Evolutionary conservation across 2,329 filamentous ascomycete genomes (phyloP), one percentile per base, ranked within the genome.

Genomic region (Diaporthe batatas): DNA sequence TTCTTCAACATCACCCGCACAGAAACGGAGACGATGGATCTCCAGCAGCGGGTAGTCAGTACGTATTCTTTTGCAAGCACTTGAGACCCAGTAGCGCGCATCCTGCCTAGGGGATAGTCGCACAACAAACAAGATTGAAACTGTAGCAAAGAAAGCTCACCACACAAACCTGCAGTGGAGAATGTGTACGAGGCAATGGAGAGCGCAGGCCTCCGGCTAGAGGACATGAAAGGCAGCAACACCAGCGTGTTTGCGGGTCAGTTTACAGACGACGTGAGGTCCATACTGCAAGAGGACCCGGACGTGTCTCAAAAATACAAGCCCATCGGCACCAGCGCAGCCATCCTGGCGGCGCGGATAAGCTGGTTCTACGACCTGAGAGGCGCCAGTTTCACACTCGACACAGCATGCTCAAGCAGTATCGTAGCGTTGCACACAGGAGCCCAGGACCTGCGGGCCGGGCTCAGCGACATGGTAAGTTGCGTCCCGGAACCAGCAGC

Each of bases 371-470:
- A 70, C 64, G 81, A 87, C 72, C 79, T 86, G 36, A 76, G 76
- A 6, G 85, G 85, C 0, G 81, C 84, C 0, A 83, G 83, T 73
- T 77, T 86, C 75, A 84, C 84, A 0, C 76, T 87, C 1, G 84
- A 87, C 70, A 87, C 86, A 0, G 86, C 82, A 3, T 88, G 86
- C 74, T 86, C 84, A 0, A 81, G 82, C 14, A 82, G 80, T 23
- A 76, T 86, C 10, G 79, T 83, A 0, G 84, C 83, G 0, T 75
- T 73, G 47, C 72, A 73, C 58, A 68, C 53, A 39, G 70, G 70
- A 44, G 62, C 59, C 54, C 70, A 72, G 42, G 70, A 72, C 54
- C 70, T 72, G 42, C 70, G 70, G 6, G 70, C 70, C 23, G 70
- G 70, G 3, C 42, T 72, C 39, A 72, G 70, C 54, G 70, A 72